Evolutionary conservation across 257 asterid species (phyloP).

Genomic region (Lycium ferocissimum): DNA sequence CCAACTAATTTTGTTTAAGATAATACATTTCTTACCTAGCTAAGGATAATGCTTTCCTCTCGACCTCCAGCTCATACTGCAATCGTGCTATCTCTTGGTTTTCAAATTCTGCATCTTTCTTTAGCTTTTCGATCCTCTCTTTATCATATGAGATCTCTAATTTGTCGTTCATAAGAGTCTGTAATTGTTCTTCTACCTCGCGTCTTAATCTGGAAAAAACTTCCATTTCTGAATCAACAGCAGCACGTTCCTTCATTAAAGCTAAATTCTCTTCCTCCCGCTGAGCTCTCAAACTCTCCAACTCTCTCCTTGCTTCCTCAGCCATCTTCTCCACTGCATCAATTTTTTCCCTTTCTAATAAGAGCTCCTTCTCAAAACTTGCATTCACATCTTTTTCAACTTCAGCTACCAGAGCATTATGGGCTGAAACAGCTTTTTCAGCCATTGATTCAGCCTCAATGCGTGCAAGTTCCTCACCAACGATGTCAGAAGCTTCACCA

Average conservation of each 20-base stretch:
- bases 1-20: constrained; percentile 22
- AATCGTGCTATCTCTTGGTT: constrained; percentile 80
- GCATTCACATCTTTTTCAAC: constrained; percentile 89
- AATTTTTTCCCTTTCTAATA: constrained; percentile 75
- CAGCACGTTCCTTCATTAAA: constrained; percentile 82
- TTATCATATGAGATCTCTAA: constrained; percentile 85
- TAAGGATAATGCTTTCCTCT: constrained; percentile 92
- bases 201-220: constrained; percentile 76
- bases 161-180: constrained; percentile 67
- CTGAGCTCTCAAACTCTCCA: constrained; percentile 74
- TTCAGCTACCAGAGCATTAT: constrained; percentile 85
- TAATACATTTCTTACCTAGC: constrained; percentile 66
- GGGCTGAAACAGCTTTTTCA: constrained; percentile 96
- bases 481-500: constrained; percentile 83
- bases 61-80: constrained; percentile 95
- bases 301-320: constrained; percentile 77
- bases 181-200: constrained; percentile 88
- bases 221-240: constrained; percentile 95
- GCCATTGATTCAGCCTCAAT: constrained; percentile 98
- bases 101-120: constrained; percentile 79
- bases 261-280: constrained; percentile 80
- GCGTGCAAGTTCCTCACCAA: constrained; percentile 92
- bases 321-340: constrained; percentile 78
- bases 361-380: constrained; percentile 73
- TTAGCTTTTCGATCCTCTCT: constrained; percentile 82